Conservation (phyloP, 345 rosid species). For the Bruguiera parviflora region DNA sequence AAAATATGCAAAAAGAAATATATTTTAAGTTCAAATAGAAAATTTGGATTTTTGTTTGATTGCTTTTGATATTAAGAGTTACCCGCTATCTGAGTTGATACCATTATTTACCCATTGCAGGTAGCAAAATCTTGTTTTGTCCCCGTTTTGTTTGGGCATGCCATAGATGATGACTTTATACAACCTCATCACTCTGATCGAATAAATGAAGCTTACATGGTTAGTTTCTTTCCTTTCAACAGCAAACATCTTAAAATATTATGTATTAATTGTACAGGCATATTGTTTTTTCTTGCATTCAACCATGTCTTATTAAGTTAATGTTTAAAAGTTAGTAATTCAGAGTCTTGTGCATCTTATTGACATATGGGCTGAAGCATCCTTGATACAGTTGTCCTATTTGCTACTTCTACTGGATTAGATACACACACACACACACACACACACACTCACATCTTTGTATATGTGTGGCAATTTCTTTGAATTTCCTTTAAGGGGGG, state of each 20-base stretch:
- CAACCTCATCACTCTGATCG: slow-evolving; percentile 87
- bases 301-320: too few species aligned
- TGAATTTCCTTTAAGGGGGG: too few species aligned
- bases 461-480: too few species aligned
- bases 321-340: too few species aligned
- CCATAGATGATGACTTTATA: slow-evolving; percentile 79
- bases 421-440: too few species aligned
- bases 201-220: slow-evolving; percentile 74
- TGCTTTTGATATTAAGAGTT: not conserved
- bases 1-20: not conserved
- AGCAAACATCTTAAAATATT: slow-evolving; percentile 5
- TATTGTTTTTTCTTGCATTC: not conserved
- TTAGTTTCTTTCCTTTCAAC: slow-evolving; percentile 28
- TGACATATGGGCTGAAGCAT: too few species aligned
- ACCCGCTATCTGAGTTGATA: slow-evolving; percentile 4
- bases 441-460: too few species aligned
- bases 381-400: slow-evolving; percentile 1
- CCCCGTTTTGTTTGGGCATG: slow-evolving; percentile 96
- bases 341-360: too few species aligned
- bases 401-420: not conserved
- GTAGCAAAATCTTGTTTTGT: slow-evolving; percentile 79
- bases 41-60: not conserved
- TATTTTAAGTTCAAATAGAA: not conserved
- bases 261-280: not conserved
- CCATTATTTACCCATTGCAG: slow-evolving; percentile 32